A percentile compares a stretch with the other conserved stretches of the same genome.
phyloP scores from a whole-genome alignment of 768 basidiomycete genomes.

The Gyrodon lividus region DNA sequence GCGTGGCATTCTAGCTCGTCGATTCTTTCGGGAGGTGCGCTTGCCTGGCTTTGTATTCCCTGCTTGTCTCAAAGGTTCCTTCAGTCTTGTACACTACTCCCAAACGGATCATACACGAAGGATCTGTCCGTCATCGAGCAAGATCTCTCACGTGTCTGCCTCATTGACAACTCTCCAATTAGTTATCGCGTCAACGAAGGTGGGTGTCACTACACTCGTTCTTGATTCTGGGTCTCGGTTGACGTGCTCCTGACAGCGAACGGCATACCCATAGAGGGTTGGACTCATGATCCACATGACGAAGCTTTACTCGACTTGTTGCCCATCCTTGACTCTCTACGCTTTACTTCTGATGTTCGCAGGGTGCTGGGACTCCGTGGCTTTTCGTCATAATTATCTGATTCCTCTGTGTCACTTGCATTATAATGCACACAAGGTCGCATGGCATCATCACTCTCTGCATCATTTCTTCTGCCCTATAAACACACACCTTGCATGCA shows the following conservation, averaged over 20 bases:
- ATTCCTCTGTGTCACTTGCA: constrained; percentile 5
- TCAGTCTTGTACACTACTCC: constrained; percentile 89
- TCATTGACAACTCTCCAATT: constrained; percentile 94
- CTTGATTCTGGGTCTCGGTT: not conserved
- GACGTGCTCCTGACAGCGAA: constrained; percentile 60
- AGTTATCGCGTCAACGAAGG: constrained; percentile 93
- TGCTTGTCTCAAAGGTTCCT: not conserved
- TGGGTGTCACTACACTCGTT: constrained; percentile 34
- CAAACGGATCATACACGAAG: constrained; percentile 94
- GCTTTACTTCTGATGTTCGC: constrained; percentile 95
- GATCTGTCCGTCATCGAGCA: constrained; percentile 84
- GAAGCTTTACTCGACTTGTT: constrained; percentile 94
- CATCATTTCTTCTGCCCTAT: constrained; percentile 20
- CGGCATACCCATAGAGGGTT: constrained; percentile 98
- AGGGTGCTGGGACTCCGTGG: constrained; percentile 79
- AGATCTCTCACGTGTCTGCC: constrained; percentile 90
- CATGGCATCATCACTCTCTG: constrained; percentile 24
- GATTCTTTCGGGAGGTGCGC: constrained; percentile 90
- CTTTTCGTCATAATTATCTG: constrained; percentile 37
- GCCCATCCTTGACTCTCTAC: constrained; percentile 91
- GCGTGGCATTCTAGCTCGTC: constrained; percentile 82
- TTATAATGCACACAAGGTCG: constrained; percentile 11
- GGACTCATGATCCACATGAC: constrained; percentile 97
- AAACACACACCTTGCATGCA: constrained; percentile 28
- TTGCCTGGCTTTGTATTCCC: not conserved